A percentile compares a stretch with the other conserved stretches of the same genome.
These are phyloP conservation scores for Bipolaris bicolor DNA, from an alignment of 2,329 filamentous ascomycete genomes.

Conservation along the genomic window DNA sequence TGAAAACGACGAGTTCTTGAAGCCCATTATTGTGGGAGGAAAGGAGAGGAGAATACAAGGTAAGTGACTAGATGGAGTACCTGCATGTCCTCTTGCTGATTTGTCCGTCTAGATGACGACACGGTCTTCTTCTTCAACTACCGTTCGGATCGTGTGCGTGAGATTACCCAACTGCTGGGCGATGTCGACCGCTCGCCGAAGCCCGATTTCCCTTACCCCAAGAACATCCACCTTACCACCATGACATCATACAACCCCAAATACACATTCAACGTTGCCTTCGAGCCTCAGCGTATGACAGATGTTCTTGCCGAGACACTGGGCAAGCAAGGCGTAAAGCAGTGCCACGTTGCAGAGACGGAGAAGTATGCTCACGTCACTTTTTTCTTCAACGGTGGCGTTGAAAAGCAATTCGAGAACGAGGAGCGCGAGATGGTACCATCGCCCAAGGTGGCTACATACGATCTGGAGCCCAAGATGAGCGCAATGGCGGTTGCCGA, in stretches of 20 bases:
- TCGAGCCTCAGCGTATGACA: slow-evolving; percentile 92
- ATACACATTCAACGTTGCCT: slow-evolving; percentile 90
- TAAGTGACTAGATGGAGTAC: slow-evolving; percentile 48
- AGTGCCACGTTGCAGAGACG: slow-evolving; percentile 97
- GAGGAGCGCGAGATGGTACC: slow-evolving; percentile 94
- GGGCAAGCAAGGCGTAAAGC: slow-evolving; percentile 83
- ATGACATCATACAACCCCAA: slow-evolving; percentile 99
- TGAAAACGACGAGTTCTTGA: slow-evolving; percentile 97
- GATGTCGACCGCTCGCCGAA: slow-evolving; percentile 88
- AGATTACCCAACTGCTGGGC: slow-evolving; percentile 93
- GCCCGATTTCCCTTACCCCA: slow-evolving; percentile 92
- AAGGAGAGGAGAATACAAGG: slow-evolving; percentile 84
- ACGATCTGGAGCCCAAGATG: slow-evolving; percentile 96
- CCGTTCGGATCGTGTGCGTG: slow-evolving; percentile 94
- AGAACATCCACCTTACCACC: slow-evolving; percentile 84
- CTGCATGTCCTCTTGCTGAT: slow-evolving; percentile 38
- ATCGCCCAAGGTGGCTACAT: slow-evolving; percentile 93
- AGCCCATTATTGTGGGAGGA: slow-evolving; percentile 93
- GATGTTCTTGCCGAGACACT: slow-evolving; percentile 99
- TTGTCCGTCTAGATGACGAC: slow-evolving; percentile 70
- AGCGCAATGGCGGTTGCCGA: slow-evolving; percentile 87
- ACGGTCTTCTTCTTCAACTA: slow-evolving; percentile 99
- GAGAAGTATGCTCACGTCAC: slow-evolving; percentile 99
- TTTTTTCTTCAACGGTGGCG: slow-evolving; percentile 99
- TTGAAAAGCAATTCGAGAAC: slow-evolving; percentile 92